Evolutionary conservation across 2,329 filamentous ascomycete species (phyloP).

Genomic region (Colletotrichum higginsianum): DNA sequence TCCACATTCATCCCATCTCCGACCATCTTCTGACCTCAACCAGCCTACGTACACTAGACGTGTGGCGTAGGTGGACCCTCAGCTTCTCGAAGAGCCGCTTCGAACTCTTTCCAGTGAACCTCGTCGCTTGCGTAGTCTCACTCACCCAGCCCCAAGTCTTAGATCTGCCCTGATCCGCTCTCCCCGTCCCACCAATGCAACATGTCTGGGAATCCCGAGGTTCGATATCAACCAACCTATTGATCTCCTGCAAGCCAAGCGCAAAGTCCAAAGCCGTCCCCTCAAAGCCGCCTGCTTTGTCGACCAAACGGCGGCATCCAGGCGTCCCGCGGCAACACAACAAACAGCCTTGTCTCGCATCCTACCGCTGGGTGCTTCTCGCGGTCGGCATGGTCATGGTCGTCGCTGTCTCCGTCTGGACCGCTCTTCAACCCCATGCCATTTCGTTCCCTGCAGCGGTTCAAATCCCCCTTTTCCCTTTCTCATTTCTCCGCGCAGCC

Average conservation of each 20-base stretch:
- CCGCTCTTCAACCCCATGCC: not conserved
- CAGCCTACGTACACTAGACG: not conserved
- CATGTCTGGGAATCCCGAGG: slow-evolving; percentile 28
- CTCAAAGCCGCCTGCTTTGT: slow-evolving; percentile 6
- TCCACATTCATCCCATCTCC: slow-evolving; percentile 40
- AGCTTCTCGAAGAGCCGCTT: slow-evolving; percentile 35
- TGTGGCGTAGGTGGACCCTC: not conserved
- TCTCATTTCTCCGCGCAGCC: slow-evolving; percentile 12
- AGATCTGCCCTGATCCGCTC: slow-evolving; percentile 17
- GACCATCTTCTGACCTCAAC: slow-evolving; percentile 33
- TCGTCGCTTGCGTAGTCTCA: slow-evolving; percentile 16
- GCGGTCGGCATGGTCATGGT: slow-evolving; percentile 17
- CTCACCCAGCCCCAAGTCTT: not conserved
- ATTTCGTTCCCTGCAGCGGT: slow-evolving; percentile 6
- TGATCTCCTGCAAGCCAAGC: slow-evolving; percentile 30
- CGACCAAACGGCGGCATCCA: slow-evolving; percentile 5
- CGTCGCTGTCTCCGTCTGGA: slow-evolving; percentile 25
- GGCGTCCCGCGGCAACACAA: slow-evolving; percentile 22
- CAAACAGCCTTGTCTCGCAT: slow-evolving; percentile 37
- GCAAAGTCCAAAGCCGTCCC: slow-evolving; percentile 9
- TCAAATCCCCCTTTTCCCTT: slow-evolving; percentile 11
- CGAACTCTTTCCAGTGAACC: slow-evolving; percentile 24
- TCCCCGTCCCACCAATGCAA: slow-evolving; percentile 16
- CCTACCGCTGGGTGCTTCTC: slow-evolving; percentile 18
- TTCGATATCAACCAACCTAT: slow-evolving; percentile 24